Conservation (phyloP, 2,329 filamentous ascomycete species). For the Corynespora cassiicola region DNA sequence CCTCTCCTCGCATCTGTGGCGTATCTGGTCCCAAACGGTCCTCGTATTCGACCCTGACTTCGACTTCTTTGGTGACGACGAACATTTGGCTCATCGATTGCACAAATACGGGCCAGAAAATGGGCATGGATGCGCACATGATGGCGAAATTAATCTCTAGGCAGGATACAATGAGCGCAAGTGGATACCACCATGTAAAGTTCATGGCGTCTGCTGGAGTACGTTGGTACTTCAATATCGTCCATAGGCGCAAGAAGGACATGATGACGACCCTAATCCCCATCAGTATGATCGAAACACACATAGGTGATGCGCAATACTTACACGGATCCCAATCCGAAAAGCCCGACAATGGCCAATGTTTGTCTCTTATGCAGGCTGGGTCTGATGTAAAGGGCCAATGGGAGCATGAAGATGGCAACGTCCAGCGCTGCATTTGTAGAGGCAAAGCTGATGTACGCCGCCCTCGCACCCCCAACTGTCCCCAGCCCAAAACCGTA, state of each 20-base stretch:
- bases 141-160: conserved; percentile 24
- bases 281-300: neutral
- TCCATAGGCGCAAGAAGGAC: conserved; percentile 10
- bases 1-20: too few species aligned
- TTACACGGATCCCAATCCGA: conserved; percentile 32
- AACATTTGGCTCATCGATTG: conserved; percentile 13
- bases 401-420: conserved; percentile 35
- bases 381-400: conserved; percentile 31
- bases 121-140: conserved; percentile 21
- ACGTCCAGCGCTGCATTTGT: conserved; percentile 40
- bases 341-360: conserved; percentile 33
- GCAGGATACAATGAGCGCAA: conserved; percentile 18
- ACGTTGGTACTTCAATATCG: too few species aligned
- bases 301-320: conserved; percentile 6
- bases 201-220: too few species aligned
- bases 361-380: conserved; percentile 28
- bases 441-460: conserved; percentile 28
- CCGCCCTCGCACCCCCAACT: conserved; percentile 16
- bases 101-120: conserved; percentile 25
- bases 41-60: too few species aligned
- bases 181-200: conserved; percentile 16
- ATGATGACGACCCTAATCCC: conserved; percentile 9
- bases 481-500: conserved; percentile 30
- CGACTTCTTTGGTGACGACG: conserved; percentile 41
- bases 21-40: too few species aligned